phyloP scores from a whole-genome alignment of 257 asterid genomes.

The Solanum sejunctum region DNA sequence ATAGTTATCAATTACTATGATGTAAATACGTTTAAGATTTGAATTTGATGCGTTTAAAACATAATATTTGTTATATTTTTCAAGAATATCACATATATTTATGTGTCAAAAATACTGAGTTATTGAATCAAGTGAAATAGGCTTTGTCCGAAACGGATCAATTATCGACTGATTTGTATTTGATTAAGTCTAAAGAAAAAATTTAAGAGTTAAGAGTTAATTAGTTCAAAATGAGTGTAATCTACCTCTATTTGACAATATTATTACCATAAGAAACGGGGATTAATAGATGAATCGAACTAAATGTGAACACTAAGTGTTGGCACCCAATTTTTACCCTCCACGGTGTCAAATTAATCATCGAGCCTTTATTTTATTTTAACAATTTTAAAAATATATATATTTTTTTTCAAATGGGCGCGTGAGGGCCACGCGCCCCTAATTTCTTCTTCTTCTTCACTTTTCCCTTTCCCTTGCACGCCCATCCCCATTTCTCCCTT shows the following conservation, averaged over 20 bases:
- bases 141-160: too few species aligned
- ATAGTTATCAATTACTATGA: background rate
- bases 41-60: background rate
- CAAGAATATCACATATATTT: rapidly evolving
- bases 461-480: too few species aligned
- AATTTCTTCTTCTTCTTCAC: too few species aligned
- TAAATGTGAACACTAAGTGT: background rate
- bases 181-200: background rate
- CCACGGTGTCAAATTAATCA: too few species aligned
- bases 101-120: background rate
- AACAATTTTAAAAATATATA: too few species aligned
- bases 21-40: background rate
- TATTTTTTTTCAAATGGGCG: too few species aligned
- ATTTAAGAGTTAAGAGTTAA: background rate
- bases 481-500: too few species aligned
- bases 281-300: background rate
- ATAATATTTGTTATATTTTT: background rate
- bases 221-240: background rate
- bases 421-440: too few species aligned
- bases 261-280: background rate
- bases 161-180: background rate
- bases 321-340: too few species aligned
- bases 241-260: background rate
- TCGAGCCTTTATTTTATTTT: too few species aligned
- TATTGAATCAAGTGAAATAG: background rate